A percentile compares a stretch with the other conserved stretches of the same genome.
phyloP scores from a whole-genome alignment of 2,329 filamentous ascomycete species.

The Botrytis aclada region DNA sequence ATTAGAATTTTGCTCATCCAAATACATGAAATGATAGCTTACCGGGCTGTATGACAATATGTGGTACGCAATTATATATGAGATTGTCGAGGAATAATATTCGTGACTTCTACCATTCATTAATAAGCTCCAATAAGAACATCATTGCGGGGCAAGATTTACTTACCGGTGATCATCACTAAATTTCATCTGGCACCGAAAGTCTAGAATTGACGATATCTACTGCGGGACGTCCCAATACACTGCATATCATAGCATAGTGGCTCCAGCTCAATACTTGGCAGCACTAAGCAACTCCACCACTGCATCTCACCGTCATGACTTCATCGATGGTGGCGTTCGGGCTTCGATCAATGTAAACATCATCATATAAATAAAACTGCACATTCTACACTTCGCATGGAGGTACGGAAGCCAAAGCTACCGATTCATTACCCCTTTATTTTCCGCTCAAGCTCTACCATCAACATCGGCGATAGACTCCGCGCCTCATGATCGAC shows the following conservation, averaged over 20 bases:
- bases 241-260: neutral
- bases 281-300: neutral
- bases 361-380: neutral
- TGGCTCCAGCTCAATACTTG: neutral
- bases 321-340: neutral
- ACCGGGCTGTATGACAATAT: neutral
- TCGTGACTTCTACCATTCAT: neutral
- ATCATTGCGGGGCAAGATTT: neutral
- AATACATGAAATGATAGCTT: neutral
- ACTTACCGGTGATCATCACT: neutral
- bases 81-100: neutral
- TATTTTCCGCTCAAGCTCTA: neutral
- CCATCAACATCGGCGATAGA: neutral
- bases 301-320: neutral
- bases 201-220: neutral
- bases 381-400: neutral
- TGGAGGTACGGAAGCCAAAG: neutral
- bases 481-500: slow-evolving; percentile 16
- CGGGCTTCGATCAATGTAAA: neutral
- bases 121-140: neutral
- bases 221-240: neutral
- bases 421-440: neutral
- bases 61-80: neutral
- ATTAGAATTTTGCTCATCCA: too few relatives aligned
- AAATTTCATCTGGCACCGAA: neutral